phyloP scores from a whole-genome alignment of 441 rosid species.

The Codiaeum variegatum region DNA sequence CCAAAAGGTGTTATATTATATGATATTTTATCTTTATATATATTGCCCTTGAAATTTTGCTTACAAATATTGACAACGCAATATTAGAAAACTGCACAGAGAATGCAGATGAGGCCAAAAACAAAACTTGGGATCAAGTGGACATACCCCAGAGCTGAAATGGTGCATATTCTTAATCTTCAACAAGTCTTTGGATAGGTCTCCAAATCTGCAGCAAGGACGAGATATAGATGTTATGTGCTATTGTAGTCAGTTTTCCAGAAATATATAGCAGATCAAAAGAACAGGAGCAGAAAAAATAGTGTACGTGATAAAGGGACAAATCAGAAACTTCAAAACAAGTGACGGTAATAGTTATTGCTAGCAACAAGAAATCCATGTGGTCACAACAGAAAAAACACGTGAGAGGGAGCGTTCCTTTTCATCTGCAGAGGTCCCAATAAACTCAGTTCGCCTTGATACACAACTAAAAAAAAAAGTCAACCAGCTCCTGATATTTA shows the following conservation, averaged over 20 bases:
- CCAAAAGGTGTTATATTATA: background rate
- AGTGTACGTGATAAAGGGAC: background rate
- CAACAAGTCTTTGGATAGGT: background rate
- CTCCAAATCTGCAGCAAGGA: background rate
- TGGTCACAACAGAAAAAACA: background rate
- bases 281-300: background rate
- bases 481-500: background rate
- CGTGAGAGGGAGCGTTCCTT: background rate
- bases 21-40: background rate
- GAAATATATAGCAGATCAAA: background rate
- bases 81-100: background rate
- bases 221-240: background rate
- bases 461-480: background rate
- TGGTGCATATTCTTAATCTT: background rate
- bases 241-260: background rate
- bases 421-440: background rate
- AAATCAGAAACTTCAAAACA: background rate
- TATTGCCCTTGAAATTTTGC: background rate
- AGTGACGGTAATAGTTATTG: background rate
- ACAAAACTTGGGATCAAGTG: background rate
- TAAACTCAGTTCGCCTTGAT: background rate
- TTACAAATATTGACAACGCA: background rate
- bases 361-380: background rate
- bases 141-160: background rate
- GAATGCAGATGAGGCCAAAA: background rate